Conservation (phyloP, 1,284 basidiomycete genomes). For the Ceratobasidium sp. region DNA sequence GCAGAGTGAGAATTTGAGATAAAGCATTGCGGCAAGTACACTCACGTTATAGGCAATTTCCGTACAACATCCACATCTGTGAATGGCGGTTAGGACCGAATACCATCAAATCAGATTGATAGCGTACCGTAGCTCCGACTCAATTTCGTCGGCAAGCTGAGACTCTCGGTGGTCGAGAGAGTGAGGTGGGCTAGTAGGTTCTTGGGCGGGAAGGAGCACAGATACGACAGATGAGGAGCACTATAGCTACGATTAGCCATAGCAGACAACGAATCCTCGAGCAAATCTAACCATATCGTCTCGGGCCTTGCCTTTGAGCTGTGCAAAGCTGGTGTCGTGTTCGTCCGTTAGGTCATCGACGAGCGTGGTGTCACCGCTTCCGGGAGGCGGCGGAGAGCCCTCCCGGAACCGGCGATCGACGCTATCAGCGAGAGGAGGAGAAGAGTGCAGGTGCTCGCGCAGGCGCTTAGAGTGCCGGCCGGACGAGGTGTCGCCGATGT, state of each 20-base stretch:
- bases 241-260: not conserved
- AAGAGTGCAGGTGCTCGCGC: slow-evolving; percentile 22
- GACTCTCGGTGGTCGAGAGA: slow-evolving; percentile 23
- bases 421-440: slow-evolving; percentile 1
- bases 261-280: not conserved
- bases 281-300: slow-evolving; percentile 24
- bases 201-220: slow-evolving; percentile 10
- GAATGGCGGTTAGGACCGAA: slow-evolving; percentile 8
- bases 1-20: not conserved
- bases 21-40: not conserved
- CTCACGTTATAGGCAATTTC: slow-evolving; percentile 49
- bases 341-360: slow-evolving; percentile 23
- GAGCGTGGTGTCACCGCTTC: slow-evolving; percentile 31
- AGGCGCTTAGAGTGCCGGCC: slow-evolving; percentile 23
- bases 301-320: slow-evolving; percentile 32
- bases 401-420: slow-evolving; percentile 9
- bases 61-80: slow-evolving; percentile 49
- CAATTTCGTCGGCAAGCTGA: slow-evolving; percentile 48
- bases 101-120: not conserved
- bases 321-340: not conserved
- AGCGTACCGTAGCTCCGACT: slow-evolving; percentile 49
- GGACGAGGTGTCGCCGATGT: slow-evolving; percentile 1
- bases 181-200: not conserved
- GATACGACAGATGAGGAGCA: slow-evolving; percentile 31
- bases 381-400: slow-evolving; percentile 21